These are phyloP conservation scores for Candida namnaoensis DNA, from an alignment of 805 yeast species.

Conservation along the genomic window DNA sequence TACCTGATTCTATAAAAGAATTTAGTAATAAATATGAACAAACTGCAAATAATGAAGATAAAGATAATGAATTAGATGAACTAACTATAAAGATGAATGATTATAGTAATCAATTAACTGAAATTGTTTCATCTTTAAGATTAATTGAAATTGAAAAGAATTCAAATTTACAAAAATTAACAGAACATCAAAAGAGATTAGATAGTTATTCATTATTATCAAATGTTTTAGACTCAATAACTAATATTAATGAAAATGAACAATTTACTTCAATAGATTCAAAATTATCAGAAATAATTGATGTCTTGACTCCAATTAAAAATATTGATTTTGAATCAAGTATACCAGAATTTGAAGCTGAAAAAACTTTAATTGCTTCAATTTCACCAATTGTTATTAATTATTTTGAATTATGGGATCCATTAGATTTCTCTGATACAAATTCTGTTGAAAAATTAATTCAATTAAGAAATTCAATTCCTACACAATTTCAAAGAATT, in stretches of 20 bases:
- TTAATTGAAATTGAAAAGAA: background rate
- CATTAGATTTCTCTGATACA: constrained; percentile 21
- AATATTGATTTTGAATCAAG: background rate
- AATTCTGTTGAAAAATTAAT: constrained; percentile 20
- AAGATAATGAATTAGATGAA: constrained; percentile 4
- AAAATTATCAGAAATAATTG: too few species aligned
- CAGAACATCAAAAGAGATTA: too few species aligned
- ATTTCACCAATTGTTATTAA: constrained; percentile 12
- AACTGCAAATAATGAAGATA: constrained; percentile 23
- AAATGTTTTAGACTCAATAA: too few species aligned
- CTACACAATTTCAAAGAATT: background rate
- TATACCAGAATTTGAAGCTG: constrained; percentile 3
- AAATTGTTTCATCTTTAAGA: constrained; percentile 2
- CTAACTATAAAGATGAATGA: constrained; percentile 4
- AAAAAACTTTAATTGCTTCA: constrained; percentile 10
- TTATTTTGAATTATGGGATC: constrained; percentile 27
- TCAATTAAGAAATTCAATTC: constrained; percentile 15
- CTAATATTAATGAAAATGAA: too few species aligned
- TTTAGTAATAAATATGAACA: constrained; percentile 14
- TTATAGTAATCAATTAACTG: constrained; percentile 7
- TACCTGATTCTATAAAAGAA: constrained; percentile 13
- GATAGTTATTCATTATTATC: too few species aligned
- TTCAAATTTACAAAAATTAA: background rate
- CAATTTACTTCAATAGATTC: too few species aligned
- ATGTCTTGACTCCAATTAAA: too few species aligned